Base-by-base conservation (phyloP, 495 filamentous ascomycete genomes). In the Podospora anserina region DNA sequence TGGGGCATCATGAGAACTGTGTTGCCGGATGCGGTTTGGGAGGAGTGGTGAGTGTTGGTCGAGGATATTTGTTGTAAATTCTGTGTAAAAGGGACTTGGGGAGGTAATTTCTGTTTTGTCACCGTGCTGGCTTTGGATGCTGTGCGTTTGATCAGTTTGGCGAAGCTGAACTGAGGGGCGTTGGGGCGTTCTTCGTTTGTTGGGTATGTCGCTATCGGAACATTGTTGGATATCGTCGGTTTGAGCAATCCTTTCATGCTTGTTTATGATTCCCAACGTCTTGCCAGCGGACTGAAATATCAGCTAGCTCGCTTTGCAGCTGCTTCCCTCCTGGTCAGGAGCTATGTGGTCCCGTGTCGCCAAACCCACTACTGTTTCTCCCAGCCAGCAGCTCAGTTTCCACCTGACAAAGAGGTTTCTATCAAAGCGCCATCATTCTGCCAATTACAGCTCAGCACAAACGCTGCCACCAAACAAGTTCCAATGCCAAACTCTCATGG, bases 1-100 rank as follows among this genome's bases (percentile, higher is more conserved):
- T 99, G 95, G 95, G 78, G 80, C 23, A 88, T 99, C 53, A 99
- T 98, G 91, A 85, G 95, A 76, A 88, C 80, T 5, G 94, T 97
- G 5, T 64, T 98, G 64, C 93, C 94, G 15, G 83, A 80, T 66
- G 76, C 77, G 23, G 88, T 97, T 5, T 99, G 95, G 95, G 90
- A 96, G 83, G 86, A 87, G 65, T 97, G 93, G 92, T 98, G 79
- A 87, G 15, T 1, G 1, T 1, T 6, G 19, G 4, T 61, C 30
- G 23, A 20, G 57, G 39, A 49, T 6, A 49, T 49, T 49, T 23
- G 23, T 5, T 49, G 39, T 49, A 49, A 49, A 3, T 49, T 11
- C 13, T 49, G 39, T 49, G 39, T 49, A 49, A 49, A 49, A 49
- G 15, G 15, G 39, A 11, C 2, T 13, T 49, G 39, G 39, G 13